Evolutionary conservation across 225 moss, liverwort and hornwort species (phyloP).

Genomic region (Bryum argenteum): DNA sequence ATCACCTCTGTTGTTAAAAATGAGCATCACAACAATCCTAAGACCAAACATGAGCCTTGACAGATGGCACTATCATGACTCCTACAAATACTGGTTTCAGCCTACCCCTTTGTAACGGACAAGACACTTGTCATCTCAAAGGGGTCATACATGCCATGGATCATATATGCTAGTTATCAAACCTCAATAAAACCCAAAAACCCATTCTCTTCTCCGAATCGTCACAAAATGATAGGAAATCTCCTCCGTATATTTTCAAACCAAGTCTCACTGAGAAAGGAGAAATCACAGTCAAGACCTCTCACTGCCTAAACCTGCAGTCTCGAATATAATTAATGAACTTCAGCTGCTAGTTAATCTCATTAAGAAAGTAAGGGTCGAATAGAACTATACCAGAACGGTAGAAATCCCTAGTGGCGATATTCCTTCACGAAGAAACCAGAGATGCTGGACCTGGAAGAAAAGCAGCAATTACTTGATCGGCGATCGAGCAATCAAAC

Average conservation of each 20-base stretch:
- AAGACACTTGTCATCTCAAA: neutral
- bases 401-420: constrained; percentile 79
- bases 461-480: constrained; percentile 18
- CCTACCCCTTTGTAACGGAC: no score
- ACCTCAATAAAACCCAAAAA: no score
- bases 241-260: no score
- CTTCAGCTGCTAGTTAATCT: neutral
- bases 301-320: neutral
- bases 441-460: constrained; percentile 79
- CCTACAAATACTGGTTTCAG: neutral
- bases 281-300: neutral
- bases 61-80: neutral
- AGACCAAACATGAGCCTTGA: neutral
- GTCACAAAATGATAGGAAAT: no score
- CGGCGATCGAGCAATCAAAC: constrained; percentile 4
- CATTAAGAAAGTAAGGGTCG: neutral
- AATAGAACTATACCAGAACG: constrained; percentile 63
- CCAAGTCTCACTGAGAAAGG: no score
- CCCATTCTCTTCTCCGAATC: no score
- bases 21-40: neutral
- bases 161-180: neutral
- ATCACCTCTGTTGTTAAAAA: neutral
- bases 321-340: neutral
- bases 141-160: neutral
- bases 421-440: constrained; percentile 88